Conservation (phyloP, 148 eudicot genomes). For the Vaccinium darrowii region DNA sequence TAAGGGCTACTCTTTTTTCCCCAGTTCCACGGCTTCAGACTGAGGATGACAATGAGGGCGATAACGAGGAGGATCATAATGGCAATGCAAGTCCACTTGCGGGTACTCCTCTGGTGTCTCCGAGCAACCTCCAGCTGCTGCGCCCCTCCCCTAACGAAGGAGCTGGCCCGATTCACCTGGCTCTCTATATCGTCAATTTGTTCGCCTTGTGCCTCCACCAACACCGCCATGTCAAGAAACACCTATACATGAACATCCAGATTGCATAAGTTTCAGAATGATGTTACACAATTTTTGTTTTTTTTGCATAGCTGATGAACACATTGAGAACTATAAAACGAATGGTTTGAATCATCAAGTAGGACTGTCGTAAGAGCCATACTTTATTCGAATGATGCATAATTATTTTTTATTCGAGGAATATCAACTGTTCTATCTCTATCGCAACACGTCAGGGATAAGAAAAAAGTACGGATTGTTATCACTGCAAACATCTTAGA, state of each 20-base stretch:
- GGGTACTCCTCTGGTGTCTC: constrained; percentile 36
- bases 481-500: too few relatives aligned
- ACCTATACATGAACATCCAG: not conserved
- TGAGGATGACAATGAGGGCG: constrained; percentile 21
- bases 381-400: not conserved
- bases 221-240: constrained; percentile 28
- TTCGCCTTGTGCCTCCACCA: constrained; percentile 41
- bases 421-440: not conserved
- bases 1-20: not conserved
- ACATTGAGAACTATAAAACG: not conserved
- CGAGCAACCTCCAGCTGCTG: constrained; percentile 30
- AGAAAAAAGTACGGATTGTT: too few relatives aligned
- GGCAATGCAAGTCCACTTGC: constrained; percentile 34
- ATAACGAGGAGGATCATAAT: constrained; percentile 32
- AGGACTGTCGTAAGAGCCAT: not conserved
- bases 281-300: not conserved
- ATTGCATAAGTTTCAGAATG: not conserved
- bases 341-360: not conserved
- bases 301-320: not conserved
- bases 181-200: constrained; percentile 39
- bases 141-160: constrained; percentile 31
- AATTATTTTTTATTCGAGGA: not conserved
- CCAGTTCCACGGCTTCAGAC: constrained; percentile 29
- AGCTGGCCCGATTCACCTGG: constrained; percentile 36
- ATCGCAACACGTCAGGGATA: not conserved